phyloP scores from a whole-genome alignment of 305 asterid genomes.

The Fraxinus floribunda region DNA sequence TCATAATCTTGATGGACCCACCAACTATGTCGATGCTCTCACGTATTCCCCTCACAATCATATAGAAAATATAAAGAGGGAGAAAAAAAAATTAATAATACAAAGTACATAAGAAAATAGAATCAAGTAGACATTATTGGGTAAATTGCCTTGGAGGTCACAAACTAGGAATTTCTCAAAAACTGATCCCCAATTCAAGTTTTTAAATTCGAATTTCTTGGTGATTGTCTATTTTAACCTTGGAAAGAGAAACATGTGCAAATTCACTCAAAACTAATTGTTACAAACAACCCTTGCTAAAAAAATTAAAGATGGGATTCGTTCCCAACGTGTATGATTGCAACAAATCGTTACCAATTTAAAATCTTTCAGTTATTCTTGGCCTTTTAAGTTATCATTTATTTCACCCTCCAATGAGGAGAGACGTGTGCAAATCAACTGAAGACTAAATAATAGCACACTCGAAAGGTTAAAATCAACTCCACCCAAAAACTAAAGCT shows the following conservation, averaged over 20 bases:
- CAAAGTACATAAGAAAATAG: neutral
- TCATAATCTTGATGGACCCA: neutral
- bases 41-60: neutral
- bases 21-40: neutral
- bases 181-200: neutral
- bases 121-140: neutral
- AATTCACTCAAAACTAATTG: neutral
- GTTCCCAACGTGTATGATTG: neutral
- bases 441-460: neutral
- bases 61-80: neutral
- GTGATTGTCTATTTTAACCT: neutral
- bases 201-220: neutral
- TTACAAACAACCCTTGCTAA: neutral
- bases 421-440: neutral
- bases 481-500: neutral
- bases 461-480: neutral
- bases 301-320: neutral
- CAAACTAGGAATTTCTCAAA: neutral
- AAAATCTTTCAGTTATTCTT: too few species aligned
- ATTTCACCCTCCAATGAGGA: too few species aligned
- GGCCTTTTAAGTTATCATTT: neutral
- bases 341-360: too few species aligned
- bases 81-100: neutral
- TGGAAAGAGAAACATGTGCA: neutral
- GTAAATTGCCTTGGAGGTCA: neutral